Evolutionary conservation across 768 basidiomycete species (phyloP).

Genomic region (Tulasnella sp.): DNA sequence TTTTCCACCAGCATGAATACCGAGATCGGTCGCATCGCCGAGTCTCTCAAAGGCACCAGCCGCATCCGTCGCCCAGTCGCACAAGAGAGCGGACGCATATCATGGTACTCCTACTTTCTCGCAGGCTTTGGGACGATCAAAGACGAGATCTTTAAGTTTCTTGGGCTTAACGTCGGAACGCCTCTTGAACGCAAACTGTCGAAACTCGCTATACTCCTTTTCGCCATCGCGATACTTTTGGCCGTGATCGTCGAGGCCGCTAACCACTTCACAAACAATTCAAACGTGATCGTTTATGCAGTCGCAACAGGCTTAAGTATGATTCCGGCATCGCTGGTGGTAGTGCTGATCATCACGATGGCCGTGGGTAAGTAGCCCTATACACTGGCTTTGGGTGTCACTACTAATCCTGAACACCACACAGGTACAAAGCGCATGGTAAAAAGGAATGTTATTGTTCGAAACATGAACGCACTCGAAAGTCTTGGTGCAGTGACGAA

Average conservation of each 20-base stretch:
- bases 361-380: slow-evolving; percentile 11
- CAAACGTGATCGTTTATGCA: slow-evolving; percentile 23
- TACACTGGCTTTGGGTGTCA: not conserved
- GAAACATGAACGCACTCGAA: slow-evolving; percentile 44
- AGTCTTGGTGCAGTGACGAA: slow-evolving; percentile 43
- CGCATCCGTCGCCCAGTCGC: slow-evolving; percentile 19
- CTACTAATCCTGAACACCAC: not conserved
- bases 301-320: slow-evolving; percentile 21
- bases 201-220: slow-evolving; percentile 22
- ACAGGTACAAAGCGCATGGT: slow-evolving; percentile 38
- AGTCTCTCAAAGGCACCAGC: slow-evolving; percentile 29
- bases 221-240: slow-evolving; percentile 20
- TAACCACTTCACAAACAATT: slow-evolving; percentile 17
- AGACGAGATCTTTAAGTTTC: slow-evolving; percentile 32
- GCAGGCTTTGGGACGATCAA: slow-evolving; percentile 30
- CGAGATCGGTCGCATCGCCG: slow-evolving; percentile 23
- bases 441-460: slow-evolving; percentile 38
- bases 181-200: slow-evolving; percentile 22
- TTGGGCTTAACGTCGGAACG: slow-evolving; percentile 26
- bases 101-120: slow-evolving; percentile 35
- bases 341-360: slow-evolving; percentile 43
- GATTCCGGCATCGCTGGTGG: slow-evolving; percentile 23
- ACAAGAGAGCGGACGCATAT: slow-evolving; percentile 18
- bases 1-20: slow-evolving; percentile 33
- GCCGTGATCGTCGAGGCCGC: slow-evolving; percentile 23